Base-by-base conservation (phyloP, 1,139 yeast species). In the Diutina scorzettiae region DNA sequence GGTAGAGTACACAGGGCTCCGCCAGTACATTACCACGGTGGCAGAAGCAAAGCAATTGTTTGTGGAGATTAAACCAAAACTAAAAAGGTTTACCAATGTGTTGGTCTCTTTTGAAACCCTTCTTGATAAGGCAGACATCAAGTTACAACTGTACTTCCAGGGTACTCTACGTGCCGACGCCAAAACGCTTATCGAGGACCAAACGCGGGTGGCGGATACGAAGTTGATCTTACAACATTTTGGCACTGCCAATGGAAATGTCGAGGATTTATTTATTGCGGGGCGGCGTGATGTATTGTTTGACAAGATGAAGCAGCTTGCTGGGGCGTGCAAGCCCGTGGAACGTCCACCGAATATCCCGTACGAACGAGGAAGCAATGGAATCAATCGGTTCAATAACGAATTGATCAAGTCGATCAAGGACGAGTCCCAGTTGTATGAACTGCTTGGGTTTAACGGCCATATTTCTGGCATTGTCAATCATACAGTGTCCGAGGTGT, bases 81-180 rank as follows among this genome's bases (percentile, higher is more conserved):
- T 74, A 48, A 65, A 63, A 43, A 64, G 63, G 32, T 76, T 74
- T 50, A 64, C 63, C 40, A 81, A 80, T 18, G 64, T 76, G 9
- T 55, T 70, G 41, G 60, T 66, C 34, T 68, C 69, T 46, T 62
- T 76, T 40, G 73, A 69, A 44, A 64, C 60, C 25, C 56, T 69
- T 16, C 64, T 75, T 21, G 67, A 67, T 41, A 65, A 64, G 48
- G 65, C 73, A 19, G 78, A 74, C 43, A 53, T 68, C 42, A 64
- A 59, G 47, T 62, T 54, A 56, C 67, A 59, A 59, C 49, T 55
- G 12, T 59, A 63, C 45, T 63, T 64, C 45, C 58, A 57, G 44
- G 49, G 51, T 18, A 48, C 55, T 11, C 42, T 57, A 25, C 43
- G 25, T 11, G 39, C 39, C 20, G 39, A 34, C 14, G 39, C 45